These are phyloP conservation scores for Catenaria anguillulae DNA, from an alignment of 371 early-diverging fungal species.

Conservation along the genomic window DNA sequence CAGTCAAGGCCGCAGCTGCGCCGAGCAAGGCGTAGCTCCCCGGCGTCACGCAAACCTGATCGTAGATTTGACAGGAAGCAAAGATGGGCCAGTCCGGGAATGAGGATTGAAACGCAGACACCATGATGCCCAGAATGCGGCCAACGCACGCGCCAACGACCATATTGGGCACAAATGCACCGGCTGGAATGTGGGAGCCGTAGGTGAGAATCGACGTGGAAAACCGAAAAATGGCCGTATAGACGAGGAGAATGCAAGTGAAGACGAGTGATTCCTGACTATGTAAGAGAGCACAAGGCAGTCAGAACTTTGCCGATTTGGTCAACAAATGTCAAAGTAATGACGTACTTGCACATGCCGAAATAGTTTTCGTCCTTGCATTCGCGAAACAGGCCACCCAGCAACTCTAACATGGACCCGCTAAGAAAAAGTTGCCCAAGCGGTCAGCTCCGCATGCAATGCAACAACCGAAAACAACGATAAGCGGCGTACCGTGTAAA, in stretches of 20 bases:
- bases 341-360: slow-evolving; percentile 45
- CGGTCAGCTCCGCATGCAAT: too few species aligned
- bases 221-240: slow-evolving; percentile 49
- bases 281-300: not conserved
- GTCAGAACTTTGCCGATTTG: too few species aligned
- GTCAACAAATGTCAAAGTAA: too few species aligned
- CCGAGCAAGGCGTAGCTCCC: slow-evolving; percentile 93
- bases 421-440: too few species aligned
- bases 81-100: not conserved
- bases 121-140: slow-evolving; percentile 72
- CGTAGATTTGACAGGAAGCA: not conserved
- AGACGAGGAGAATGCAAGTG: slow-evolving; percentile 29
- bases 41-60: slow-evolving; percentile 57
- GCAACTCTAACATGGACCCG: slow-evolving; percentile 57
- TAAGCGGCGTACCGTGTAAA: slow-evolving; percentile 50
- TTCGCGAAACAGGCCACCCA: slow-evolving; percentile 63
- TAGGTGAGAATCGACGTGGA: slow-evolving; percentile 56
- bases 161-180: slow-evolving; percentile 83
- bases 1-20: slow-evolving; percentile 78
- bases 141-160: slow-evolving; percentile 82
- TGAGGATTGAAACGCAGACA: slow-evolving; percentile 39
- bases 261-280: slow-evolving; percentile 30
- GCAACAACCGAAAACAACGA: too few species aligned
- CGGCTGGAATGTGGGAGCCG: slow-evolving; percentile 55
- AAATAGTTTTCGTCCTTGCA: slow-evolving; percentile 44